Evolutionary conservation across 2,329 filamentous ascomycete species (phyloP).

Genomic region (Penicillium vulpinum): DNA sequence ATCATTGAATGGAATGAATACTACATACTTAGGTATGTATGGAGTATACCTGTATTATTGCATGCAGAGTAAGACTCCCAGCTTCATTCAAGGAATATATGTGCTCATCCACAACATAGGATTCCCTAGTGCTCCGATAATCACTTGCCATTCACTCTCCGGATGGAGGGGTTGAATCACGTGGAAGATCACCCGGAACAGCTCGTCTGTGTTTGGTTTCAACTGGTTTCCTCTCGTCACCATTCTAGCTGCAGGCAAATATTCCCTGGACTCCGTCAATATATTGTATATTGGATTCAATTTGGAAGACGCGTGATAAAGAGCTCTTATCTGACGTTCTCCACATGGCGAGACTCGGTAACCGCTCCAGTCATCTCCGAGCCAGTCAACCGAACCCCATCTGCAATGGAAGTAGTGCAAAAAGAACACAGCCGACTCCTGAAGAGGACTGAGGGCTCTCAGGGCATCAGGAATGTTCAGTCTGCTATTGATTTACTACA

Average conservation of each 20-base stretch:
- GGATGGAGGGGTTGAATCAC: slow-evolving; percentile 3
- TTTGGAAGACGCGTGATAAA: neutral
- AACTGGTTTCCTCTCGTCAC: neutral
- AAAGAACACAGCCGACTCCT: slow-evolving; percentile 73
- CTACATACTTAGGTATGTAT: too few relatives aligned
- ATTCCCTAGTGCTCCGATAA: neutral
- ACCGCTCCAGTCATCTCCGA: slow-evolving; percentile 29
- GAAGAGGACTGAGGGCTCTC: slow-evolving; percentile 66
- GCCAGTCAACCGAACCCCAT: slow-evolving; percentile 4
- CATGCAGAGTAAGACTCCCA: neutral
- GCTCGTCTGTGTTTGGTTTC: neutral
- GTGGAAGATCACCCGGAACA: neutral
- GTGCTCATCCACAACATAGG: neutral
- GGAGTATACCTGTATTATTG: neutral
- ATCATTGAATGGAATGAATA: too few relatives aligned
- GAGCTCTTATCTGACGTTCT: slow-evolving; percentile 3
- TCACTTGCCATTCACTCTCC: neutral
- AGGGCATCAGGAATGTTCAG: slow-evolving; percentile 77
- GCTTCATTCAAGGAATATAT: neutral
- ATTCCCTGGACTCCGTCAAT: neutral
- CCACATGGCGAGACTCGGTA: slow-evolving; percentile 32
- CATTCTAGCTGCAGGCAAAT: neutral
- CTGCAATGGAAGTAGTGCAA: slow-evolving; percentile 64
- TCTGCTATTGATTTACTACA: slow-evolving; percentile 75
- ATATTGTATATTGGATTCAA: neutral